Percentiles rank a stretch among this genome's conserved stretches.
These are phyloP conservation scores for Teratosphaeria epicoccoides DNA, from an alignment of 2,329 filamentous ascomycete species.

Conservation along the genomic window DNA sequence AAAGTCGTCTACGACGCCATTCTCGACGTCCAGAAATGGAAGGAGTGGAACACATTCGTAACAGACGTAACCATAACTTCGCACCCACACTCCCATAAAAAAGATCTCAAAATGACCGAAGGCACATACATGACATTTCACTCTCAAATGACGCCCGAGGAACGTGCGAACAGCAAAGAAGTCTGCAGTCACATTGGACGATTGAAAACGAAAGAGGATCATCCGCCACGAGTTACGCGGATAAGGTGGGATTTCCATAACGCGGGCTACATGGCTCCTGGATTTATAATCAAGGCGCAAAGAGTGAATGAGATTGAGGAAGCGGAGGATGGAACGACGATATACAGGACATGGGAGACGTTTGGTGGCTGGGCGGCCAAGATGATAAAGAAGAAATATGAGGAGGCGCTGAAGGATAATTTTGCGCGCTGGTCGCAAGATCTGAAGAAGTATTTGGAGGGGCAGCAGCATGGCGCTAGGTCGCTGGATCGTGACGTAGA, in stretches of 20 bases:
- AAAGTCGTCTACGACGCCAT: constrained; percentile 34
- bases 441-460: constrained; percentile 33
- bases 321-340: constrained; percentile 24
- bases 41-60: constrained; percentile 39
- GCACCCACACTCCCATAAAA: constrained; percentile 24
- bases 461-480: constrained; percentile 8
- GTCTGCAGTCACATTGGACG: constrained; percentile 27
- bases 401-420: constrained; percentile 24
- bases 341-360: constrained; percentile 36
- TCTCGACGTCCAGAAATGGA: constrained; percentile 36
- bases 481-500: neutral
- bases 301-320: constrained; percentile 36
- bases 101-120: constrained; percentile 20
- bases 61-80: constrained; percentile 35
- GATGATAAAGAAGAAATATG: constrained; percentile 34
- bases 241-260: constrained; percentile 25
- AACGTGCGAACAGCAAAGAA: constrained; percentile 19
- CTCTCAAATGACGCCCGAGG: constrained; percentile 29
- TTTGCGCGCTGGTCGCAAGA: constrained; percentile 34
- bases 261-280: constrained; percentile 17
- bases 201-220: constrained; percentile 8
- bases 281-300: constrained; percentile 32
- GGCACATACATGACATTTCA: constrained; percentile 37
- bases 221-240: constrained; percentile 16
- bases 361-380: constrained; percentile 34